phyloP scores from a whole-genome alignment of 2,329 filamentous ascomycete genomes.

The Fusarium aywerte region DNA sequence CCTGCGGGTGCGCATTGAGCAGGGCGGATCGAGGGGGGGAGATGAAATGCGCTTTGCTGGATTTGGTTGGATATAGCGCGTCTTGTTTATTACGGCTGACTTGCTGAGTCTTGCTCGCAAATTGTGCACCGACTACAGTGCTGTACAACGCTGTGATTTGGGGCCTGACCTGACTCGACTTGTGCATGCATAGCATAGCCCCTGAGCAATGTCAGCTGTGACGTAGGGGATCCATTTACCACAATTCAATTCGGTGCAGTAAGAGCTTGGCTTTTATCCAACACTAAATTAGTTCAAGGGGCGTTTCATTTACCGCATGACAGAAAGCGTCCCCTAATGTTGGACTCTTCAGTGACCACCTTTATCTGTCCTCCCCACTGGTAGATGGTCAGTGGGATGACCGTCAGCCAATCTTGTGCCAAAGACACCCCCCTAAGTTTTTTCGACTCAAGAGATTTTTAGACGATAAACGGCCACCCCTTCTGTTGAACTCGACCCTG shows the following conservation, averaged over 20 bases:
- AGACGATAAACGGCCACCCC: conserved; percentile 24
- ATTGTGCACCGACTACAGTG: background rate
- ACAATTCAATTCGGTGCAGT: background rate
- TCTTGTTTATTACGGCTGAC: background rate
- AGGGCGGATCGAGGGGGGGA: background rate
- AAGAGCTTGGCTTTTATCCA: background rate
- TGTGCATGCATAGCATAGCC: conserved; percentile 6
- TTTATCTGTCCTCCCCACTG: background rate
- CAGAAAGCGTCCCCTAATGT: background rate
- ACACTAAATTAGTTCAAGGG: conserved; percentile 12
- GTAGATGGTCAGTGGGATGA: conserved; percentile 7
- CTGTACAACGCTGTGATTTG: background rate
- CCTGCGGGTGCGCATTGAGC: background rate
- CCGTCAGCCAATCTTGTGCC: background rate
- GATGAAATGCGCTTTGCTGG: background rate
- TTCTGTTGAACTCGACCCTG: conserved; percentile 1
- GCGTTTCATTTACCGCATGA: conserved; percentile 12
- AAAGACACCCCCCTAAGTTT: conserved; percentile 6
- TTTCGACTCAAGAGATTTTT: conserved; percentile 7
- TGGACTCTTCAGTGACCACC: background rate
- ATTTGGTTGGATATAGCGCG: background rate
- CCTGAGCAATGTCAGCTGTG: conserved; percentile 14
- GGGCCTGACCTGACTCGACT: background rate
- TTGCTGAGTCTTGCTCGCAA: background rate
- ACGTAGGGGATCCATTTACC: conserved; percentile 8